A percentile compares a stretch with the other conserved stretches of the same genome.
Evolutionary conservation across 192 early-diverging fungal genomes (phyloP).

Genomic region (Obelidium mucronatum): DNA sequence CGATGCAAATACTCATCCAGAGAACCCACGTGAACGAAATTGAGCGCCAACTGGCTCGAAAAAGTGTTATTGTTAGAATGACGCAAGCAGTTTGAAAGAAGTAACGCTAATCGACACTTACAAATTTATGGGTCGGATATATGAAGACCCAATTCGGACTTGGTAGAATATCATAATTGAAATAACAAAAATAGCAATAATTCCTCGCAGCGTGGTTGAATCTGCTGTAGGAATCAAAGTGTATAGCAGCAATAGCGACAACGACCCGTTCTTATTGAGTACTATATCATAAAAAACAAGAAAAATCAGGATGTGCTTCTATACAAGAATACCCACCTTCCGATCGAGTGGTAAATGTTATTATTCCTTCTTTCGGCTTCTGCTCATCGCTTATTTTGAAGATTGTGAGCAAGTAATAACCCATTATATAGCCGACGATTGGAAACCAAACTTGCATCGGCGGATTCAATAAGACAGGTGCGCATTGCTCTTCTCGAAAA

Average conservation of each 20-base stretch:
- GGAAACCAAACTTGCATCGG: slow-evolving; percentile 36
- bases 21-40: slow-evolving; percentile 25
- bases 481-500: slow-evolving; percentile 29
- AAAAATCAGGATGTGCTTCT: neutral
- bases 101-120: neutral
- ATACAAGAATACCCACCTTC: slow-evolving; percentile 21
- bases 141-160: slow-evolving; percentile 40
- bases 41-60: slow-evolving; percentile 27
- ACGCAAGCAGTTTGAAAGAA: neutral
- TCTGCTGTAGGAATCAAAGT: slow-evolving; percentile 35
- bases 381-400: slow-evolving; percentile 44
- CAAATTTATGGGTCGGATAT: slow-evolving; percentile 35
- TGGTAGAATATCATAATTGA: slow-evolving; percentile 37
- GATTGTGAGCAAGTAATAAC: slow-evolving; percentile 40
- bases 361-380: slow-evolving; percentile 34
- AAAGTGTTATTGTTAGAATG: no score
- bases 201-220: slow-evolving; percentile 33
- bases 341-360: slow-evolving; percentile 41
- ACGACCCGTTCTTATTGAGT: slow-evolving; percentile 39
- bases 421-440: slow-evolving; percentile 28
- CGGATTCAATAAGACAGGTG: slow-evolving; percentile 33
- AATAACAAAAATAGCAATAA: slow-evolving; percentile 32
- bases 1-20: slow-evolving; percentile 42
- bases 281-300: slow-evolving; percentile 1
- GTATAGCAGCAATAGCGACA: slow-evolving; percentile 36